phyloP scores from a whole-genome alignment of 495 filamentous ascomycete genomes.

The Penicillium arizonense region DNA sequence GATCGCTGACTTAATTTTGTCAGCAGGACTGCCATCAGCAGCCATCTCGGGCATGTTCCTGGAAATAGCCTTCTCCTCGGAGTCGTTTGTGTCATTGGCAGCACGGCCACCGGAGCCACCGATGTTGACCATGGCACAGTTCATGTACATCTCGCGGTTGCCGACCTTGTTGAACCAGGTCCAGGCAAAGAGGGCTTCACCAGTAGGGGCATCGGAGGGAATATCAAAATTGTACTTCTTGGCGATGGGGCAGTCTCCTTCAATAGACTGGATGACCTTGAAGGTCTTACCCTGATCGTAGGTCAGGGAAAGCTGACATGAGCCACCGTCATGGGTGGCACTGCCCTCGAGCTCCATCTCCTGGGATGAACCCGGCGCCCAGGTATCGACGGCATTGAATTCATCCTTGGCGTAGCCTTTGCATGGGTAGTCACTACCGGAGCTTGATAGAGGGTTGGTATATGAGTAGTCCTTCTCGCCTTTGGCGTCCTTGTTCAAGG shows the following conservation, averaged over 20 bases:
- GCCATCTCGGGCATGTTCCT: background rate
- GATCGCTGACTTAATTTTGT: background rate
- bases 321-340: conserved; percentile 82
- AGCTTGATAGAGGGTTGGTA: conserved; percentile 42
- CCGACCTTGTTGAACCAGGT: conserved; percentile 91
- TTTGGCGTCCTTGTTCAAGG: conserved; percentile 35
- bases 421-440: conserved; percentile 49
- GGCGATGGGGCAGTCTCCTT: conserved; percentile 72
- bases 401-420: conserved; percentile 51
- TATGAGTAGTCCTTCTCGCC: conserved; percentile 51
- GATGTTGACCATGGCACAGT: conserved; percentile 76
- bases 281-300: conserved; percentile 68
- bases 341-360: conserved; percentile 40
- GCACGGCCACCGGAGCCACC: conserved; percentile 38
- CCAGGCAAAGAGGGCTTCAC: conserved; percentile 71
- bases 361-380: conserved; percentile 40
- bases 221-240: conserved; percentile 50
- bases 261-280: conserved; percentile 80
- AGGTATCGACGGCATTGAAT: conserved; percentile 44
- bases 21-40: background rate
- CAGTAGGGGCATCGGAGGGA: conserved; percentile 41
- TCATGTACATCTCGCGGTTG: conserved; percentile 95
- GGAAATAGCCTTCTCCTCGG: background rate
- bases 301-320: conserved; percentile 81
- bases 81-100: background rate